Conservation (phyloP, 192 early-diverging fungal genomes). For the Kickxella alabastrina region DNA sequence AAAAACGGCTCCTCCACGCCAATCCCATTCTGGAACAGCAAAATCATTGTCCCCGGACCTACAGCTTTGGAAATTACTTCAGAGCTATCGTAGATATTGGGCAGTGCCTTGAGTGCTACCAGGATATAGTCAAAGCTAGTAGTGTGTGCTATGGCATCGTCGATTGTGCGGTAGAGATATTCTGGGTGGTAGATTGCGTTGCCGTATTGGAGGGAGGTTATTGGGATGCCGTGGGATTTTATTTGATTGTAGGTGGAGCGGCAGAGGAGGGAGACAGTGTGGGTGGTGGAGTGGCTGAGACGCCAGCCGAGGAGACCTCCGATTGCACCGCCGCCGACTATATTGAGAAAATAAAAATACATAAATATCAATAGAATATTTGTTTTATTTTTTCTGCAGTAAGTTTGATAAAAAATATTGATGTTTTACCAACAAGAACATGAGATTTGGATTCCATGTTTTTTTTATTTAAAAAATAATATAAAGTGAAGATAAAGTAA, state of each 20-base stretch:
- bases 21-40: conserved; percentile 45
- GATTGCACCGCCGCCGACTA: conserved; percentile 49
- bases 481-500: background rate
- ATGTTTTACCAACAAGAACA: conserved; percentile 37
- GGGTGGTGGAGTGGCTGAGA: conserved; percentile 24
- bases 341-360: background rate
- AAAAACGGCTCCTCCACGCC: conserved; percentile 39
- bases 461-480: conserved; percentile 1
- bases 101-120: conserved; percentile 46
- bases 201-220: conserved; percentile 39
- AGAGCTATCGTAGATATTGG: conserved; percentile 45
- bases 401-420: background rate
- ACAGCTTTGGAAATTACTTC: conserved; percentile 21
- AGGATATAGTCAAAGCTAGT: conserved; percentile 44
- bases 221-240: conserved; percentile 15
- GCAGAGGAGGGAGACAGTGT: conserved; percentile 35
- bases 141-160: conserved; percentile 17
- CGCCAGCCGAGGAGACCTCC: conserved; percentile 46
- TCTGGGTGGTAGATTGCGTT: conserved; percentile 18
- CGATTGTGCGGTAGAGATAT: conserved; percentile 20
- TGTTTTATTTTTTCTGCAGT: background rate
- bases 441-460: conserved; percentile 40
- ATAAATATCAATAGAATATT: too few species aligned
- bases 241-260: conserved; percentile 43
- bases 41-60: conserved; percentile 19